Evolutionary conservation across 768 basidiomycete species (phyloP), one percentile per base, ranked within the genome.

Genomic region (Agrocybe chaxingu): DNA sequence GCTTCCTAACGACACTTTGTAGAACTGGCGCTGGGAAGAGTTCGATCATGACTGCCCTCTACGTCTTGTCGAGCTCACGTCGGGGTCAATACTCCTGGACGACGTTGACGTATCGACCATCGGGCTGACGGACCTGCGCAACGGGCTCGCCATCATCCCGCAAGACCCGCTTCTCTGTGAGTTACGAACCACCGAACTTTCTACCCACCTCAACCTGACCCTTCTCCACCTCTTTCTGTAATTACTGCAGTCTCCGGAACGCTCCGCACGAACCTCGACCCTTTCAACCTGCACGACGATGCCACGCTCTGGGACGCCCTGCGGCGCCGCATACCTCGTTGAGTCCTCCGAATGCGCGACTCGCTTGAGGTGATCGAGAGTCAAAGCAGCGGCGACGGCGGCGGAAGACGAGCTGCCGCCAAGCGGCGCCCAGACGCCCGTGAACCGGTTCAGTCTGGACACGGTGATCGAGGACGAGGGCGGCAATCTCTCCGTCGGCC

Each of bases 21-120:
- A 80, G 82, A 59, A 93, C 92, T 12, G 92, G 92, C 43, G 92
- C 92, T 0, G 92, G 92, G 35, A 92, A 96, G 68, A 89, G 87
- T 12, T 89, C 89, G 1, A 87, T 98, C 51, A 89, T 96, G 87
- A 86, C 85, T 72, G 85, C 90, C 4, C 72, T 97, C 0, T 95
- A 85, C 69, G 92, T 16, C 72, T 97, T 31, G 89, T 94, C 13
- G 95, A 98, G 59, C 72, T 89, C 16, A 68, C 77, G 0, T 80
- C 81, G 7, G 93, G 94, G 13, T 78, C 76, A 2, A 91, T 98
- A 56, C 62, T 69, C 18, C 81, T 96, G 52, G 93, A 96, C 64
- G 90, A 79, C 5, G 71, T 91, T n/a, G 88, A 98, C 61, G 84
- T 92, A 37, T 87, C 89, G 13, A 79, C 76, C 55, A 76, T 97